Percentiles rank a stretch among this genome's conserved stretches.
phyloP scores from a whole-genome alignment of 306 rosid species.

The Coriaria nepalensis region DNA sequence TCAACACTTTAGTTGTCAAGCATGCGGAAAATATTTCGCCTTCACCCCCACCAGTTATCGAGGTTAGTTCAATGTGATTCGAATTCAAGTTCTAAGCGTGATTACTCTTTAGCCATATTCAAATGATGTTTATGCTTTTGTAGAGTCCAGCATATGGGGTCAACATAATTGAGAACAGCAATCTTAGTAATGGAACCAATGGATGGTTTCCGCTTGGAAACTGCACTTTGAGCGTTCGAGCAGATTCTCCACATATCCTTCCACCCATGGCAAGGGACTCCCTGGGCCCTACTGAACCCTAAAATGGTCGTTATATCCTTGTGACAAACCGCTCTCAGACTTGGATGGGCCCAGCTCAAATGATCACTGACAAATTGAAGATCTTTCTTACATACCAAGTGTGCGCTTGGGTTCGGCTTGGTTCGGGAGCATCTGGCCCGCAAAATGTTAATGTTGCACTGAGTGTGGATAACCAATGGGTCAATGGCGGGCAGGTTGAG shows the following conservation, averaged over 20 bases:
- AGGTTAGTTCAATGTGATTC: slow-evolving; percentile 31
- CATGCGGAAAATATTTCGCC: slow-evolving; percentile 72
- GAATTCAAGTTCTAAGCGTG: slow-evolving; percentile 1
- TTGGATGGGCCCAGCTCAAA: slow-evolving; percentile 97
- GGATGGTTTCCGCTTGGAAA: slow-evolving; percentile 87
- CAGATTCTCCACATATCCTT: slow-evolving; percentile 70
- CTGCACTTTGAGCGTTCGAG: slow-evolving; percentile 55
- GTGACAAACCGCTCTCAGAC: slow-evolving; percentile 79
- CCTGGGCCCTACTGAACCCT: slow-evolving; percentile 61
- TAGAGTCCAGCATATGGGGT: slow-evolving; percentile 61
- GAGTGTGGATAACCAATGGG: slow-evolving; percentile 83
- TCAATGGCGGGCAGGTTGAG: slow-evolving; percentile 72
- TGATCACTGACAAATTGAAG: slow-evolving; percentile 65
- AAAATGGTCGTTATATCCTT: slow-evolving; percentile 56
- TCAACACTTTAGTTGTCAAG: slow-evolving; percentile 57
- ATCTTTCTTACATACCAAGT: slow-evolving; percentile 80
- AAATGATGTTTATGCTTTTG: slow-evolving; percentile 17
- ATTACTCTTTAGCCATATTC: slow-evolving; percentile 7
- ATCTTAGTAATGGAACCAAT: slow-evolving; percentile 46
- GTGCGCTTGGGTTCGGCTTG: slow-evolving; percentile 76
- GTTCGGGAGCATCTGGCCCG: slow-evolving; percentile 51
- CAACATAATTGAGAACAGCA: slow-evolving; percentile 71
- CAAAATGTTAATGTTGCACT: slow-evolving; percentile 64
- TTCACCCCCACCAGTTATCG: slow-evolving; percentile 46
- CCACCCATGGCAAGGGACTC: slow-evolving; percentile 97